Evolutionary conservation across 139 green algal genomes (phyloP).

Genomic region (Chlamydomonas sp.): DNA sequence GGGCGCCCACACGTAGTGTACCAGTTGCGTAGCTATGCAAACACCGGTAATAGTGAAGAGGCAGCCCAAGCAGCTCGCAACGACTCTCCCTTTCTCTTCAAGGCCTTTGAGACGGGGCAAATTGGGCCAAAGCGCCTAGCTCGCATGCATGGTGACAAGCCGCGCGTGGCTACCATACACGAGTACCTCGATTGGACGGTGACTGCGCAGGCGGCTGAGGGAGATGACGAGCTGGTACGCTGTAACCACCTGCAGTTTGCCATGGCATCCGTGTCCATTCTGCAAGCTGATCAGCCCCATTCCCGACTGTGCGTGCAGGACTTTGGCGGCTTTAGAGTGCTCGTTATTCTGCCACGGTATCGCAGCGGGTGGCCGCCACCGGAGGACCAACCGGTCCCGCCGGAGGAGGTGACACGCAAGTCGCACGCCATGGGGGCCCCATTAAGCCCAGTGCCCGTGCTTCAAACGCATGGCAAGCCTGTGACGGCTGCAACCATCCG

Average conservation of each 20-base stretch:
- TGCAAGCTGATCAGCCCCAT: neutral
- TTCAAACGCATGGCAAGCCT: slow-evolving; percentile 79
- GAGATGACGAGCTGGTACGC: slow-evolving; percentile 73
- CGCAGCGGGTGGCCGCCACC: slow-evolving; percentile 80
- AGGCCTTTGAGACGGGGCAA: slow-evolving; percentile 90
- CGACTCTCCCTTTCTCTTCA: slow-evolving; percentile 92
- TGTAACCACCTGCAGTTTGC: neutral
- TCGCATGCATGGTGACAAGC: slow-evolving; percentile 68
- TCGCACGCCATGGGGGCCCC: slow-evolving; percentile 64
- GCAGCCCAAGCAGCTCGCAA: slow-evolving; percentile 51
- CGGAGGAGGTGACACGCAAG: slow-evolving; percentile 44
- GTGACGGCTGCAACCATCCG: slow-evolving; percentile 89
- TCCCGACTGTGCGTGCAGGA: slow-evolving; percentile 66
- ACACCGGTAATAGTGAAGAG: slow-evolving; percentile 10
- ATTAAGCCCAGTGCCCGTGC: slow-evolving; percentile 58
- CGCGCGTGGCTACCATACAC: slow-evolving; percentile 90
- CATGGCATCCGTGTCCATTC: neutral
- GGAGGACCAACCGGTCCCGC: neutral
- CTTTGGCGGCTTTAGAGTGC: slow-evolving; percentile 89
- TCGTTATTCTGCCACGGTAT: slow-evolving; percentile 82
- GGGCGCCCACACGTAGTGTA: slow-evolving; percentile 77
- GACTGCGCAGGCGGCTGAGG: slow-evolving; percentile 71
- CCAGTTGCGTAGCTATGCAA: slow-evolving; percentile 66
- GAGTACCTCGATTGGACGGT: slow-evolving; percentile 97
- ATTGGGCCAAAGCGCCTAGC: slow-evolving; percentile 69